These are phyloP conservation scores for Fusarium sp. DNA, from an alignment of 2,329 filamentous ascomycete species.

Conservation along the genomic window DNA sequence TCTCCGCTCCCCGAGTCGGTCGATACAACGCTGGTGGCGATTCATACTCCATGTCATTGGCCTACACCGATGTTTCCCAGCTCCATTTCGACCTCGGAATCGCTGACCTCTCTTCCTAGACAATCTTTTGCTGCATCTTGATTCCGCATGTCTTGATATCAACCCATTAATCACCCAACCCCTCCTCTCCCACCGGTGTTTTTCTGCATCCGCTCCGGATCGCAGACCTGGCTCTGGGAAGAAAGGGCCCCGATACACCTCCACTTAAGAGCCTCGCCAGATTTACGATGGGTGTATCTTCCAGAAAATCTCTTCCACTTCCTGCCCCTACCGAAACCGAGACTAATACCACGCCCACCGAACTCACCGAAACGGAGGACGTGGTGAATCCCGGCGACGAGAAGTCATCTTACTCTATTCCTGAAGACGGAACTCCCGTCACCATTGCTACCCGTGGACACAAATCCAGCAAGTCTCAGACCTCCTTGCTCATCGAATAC, in stretches of 20 bases:
- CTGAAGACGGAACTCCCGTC: constrained; percentile 89
- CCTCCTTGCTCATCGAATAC: constrained; percentile 93
- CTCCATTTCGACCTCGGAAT: constrained; percentile 23
- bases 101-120: constrained; percentile 40
- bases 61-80: constrained; percentile 27
- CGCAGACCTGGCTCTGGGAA: constrained; percentile 36
- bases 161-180: constrained; percentile 38
- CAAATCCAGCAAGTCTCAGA: constrained; percentile 77
- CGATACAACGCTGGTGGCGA: constrained; percentile 48
- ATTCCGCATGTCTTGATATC: constrained; percentile 50
- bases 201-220: constrained; percentile 36
- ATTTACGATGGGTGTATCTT: constrained; percentile 67
- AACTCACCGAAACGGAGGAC: constrained; percentile 67
- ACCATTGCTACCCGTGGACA: constrained; percentile 85
- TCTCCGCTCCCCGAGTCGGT: constrained; percentile 35
- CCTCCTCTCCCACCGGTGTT: constrained; percentile 37
- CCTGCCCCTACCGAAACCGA: constrained; percentile 84
- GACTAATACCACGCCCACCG: constrained; percentile 71
- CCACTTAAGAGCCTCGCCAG: constrained; percentile 38
- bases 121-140: constrained; percentile 39
- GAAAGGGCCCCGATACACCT: constrained; percentile 38
- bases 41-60: constrained; percentile 48
- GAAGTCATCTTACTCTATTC: constrained; percentile 82
- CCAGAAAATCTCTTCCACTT: constrained; percentile 73
- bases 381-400: constrained; percentile 75